Percentiles rank a stretch among this genome's conserved stretches.
Evolutionary conservation across 1,284 basidiomycete genomes (phyloP).

Genomic region (Cutaneotrichosporon cutaneum): DNA sequence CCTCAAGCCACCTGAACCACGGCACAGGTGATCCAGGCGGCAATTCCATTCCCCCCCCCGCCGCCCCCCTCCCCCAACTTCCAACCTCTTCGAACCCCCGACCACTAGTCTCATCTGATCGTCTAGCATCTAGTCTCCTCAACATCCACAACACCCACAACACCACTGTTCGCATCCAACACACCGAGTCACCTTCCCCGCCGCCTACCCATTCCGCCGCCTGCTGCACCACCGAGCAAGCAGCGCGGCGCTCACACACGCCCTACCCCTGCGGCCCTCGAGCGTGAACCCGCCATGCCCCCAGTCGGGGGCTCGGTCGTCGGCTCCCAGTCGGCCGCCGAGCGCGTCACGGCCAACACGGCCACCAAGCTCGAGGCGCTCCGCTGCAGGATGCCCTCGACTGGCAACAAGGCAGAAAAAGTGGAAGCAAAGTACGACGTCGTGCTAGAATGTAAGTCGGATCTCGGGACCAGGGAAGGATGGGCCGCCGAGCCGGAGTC

Average conservation of each 20-base stretch:
- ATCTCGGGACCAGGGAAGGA: not conserved
- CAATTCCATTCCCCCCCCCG: not conserved
- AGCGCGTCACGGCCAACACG: conserved; percentile 7
- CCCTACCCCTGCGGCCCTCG: not conserved
- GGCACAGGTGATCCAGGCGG: not conserved
- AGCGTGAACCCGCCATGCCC: conserved; percentile 4
- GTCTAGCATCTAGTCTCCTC: no score
- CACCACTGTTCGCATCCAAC: not conserved
- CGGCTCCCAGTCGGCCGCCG: conserved; percentile 6
- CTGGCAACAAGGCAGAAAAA: conserved; percentile 10
- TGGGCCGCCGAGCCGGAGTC: not conserved
- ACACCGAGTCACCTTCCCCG: not conserved
- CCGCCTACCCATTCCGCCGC: not conserved
- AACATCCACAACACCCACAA: not conserved
- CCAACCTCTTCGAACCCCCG: not conserved
- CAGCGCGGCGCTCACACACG: not conserved
- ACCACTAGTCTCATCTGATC: no score
- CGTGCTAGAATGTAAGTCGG: conserved; percentile 41
- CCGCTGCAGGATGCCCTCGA: conserved; percentile 15
- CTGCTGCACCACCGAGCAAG: not conserved
- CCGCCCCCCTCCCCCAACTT: not conserved
- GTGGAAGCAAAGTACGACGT: conserved; percentile 40
- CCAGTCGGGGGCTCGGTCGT: conserved; percentile 5
- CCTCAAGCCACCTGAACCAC: not conserved
- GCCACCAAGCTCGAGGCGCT: conserved; percentile 10